Percentiles rank a stretch among this genome's conserved stretches.
Evolutionary conservation across 192 early-diverging fungal genomes (phyloP).

Genomic region (Jimgerdemannia flammicorona): DNA sequence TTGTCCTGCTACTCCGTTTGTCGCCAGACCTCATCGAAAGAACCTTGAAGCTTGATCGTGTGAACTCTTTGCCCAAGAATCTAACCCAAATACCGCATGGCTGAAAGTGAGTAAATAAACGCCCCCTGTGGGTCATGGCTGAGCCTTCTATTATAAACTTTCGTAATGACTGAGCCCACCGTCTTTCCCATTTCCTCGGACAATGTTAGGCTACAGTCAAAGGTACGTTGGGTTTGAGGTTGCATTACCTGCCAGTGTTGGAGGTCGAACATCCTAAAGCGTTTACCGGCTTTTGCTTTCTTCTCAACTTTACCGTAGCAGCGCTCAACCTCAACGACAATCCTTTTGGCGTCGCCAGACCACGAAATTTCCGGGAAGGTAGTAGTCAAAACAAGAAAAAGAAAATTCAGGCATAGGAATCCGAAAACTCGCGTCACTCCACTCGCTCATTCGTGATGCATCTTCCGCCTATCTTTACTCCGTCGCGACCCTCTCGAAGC

Average conservation of each 20-base stretch:
- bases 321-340: neutral
- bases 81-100: neutral
- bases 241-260: too few relatives aligned
- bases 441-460: neutral
- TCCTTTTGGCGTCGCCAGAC: conserved; percentile 33
- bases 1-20: too few relatives aligned
- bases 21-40: too few relatives aligned
- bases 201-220: neutral
- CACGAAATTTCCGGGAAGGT: conserved; percentile 36
- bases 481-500: conserved; percentile 1
- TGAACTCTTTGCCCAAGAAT: too few relatives aligned
- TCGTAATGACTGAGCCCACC: neutral
- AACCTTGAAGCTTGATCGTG: too few relatives aligned
- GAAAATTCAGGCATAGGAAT: neutral
- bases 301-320: too few relatives aligned
- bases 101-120: neutral
- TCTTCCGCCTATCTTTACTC: neutral
- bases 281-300: too few relatives aligned
- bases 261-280: too few relatives aligned
- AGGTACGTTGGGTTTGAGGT: neutral
- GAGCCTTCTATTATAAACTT: neutral
- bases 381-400: neutral
- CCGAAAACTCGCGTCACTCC: neutral
- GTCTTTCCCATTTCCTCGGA: neutral
- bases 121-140: neutral